Percentiles rank a stretch among this genome's conserved stretches.
phyloP scores from a whole-genome alignment of 345 rosid species.

The Barbarea vulgaris region DNA sequence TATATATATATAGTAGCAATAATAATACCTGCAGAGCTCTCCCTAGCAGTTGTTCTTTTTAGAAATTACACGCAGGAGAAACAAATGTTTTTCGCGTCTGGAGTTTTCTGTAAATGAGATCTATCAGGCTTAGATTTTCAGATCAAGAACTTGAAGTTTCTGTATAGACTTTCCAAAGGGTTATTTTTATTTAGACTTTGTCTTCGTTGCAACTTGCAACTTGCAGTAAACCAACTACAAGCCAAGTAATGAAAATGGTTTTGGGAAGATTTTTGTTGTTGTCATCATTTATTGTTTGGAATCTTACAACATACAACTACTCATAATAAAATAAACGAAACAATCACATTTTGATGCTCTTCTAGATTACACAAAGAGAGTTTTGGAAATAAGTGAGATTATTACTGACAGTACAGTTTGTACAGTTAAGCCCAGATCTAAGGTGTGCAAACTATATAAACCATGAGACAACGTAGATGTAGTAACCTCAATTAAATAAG shows the following conservation, averaged over 20 bases:
- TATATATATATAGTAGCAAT: conserved; percentile 25
- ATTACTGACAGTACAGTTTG: neutral
- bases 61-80: conserved; percentile 37
- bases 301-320: neutral
- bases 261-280: neutral
- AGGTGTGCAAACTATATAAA: neutral
- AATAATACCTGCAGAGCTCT: conserved; percentile 30
- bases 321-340: neutral
- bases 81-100: conserved; percentile 26
- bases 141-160: conserved; percentile 27
- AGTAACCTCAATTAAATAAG: neutral
- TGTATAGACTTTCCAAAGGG: conserved; percentile 36
- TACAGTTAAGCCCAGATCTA: neutral
- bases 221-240: conserved; percentile 19
- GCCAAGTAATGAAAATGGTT: conserved; percentile 29
- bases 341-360: neutral
- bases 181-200: neutral
- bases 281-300: neutral
- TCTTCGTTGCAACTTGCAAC: conserved; percentile 28
- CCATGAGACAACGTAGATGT: conserved; percentile 9
- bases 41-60: conserved; percentile 30
- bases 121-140: conserved; percentile 34
- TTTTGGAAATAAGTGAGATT: neutral
- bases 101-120: conserved; percentile 41
- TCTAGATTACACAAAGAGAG: neutral